These are phyloP conservation scores for Spongospora subterranea DNA, from an alignment of 208 protist species.

Conservation along the genomic window DNA sequence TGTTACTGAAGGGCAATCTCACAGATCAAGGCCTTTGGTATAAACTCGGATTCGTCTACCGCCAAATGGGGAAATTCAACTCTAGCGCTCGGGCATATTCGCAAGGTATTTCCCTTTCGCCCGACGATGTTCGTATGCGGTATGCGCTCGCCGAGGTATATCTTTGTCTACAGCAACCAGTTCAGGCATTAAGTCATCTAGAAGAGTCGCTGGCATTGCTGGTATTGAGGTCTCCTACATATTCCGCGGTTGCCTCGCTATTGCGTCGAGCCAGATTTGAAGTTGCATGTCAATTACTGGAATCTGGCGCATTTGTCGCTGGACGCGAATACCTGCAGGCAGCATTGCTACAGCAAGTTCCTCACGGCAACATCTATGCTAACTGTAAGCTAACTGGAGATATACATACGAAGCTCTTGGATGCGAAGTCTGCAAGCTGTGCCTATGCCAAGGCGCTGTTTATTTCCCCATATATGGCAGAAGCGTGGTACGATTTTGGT, in stretches of 20 bases:
- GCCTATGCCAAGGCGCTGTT: background rate
- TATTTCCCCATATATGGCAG: background rate
- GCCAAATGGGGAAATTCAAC: background rate
- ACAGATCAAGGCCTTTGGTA: background rate
- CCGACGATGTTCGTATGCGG: background rate
- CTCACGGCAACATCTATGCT: background rate
- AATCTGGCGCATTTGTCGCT: background rate
- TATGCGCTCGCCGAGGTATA: background rate
- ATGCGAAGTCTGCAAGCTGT: background rate
- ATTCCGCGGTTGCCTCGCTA: background rate
- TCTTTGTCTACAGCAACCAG: background rate
- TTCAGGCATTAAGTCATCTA: background rate
- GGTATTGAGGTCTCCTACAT: background rate
- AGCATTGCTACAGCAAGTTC: background rate
- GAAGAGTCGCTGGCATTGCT: background rate
- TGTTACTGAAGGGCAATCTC: background rate
- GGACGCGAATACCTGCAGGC: background rate
- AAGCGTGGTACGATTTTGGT: background rate
- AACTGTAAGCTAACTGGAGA: background rate
- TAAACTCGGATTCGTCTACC: slow-evolving; percentile 29
- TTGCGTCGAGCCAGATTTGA: background rate
- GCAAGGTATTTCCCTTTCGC: background rate
- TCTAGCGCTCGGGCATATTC: background rate
- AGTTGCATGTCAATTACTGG: background rate
- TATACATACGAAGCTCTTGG: background rate